Evolutionary conservation across 2,329 filamentous ascomycete genomes (phyloP).

Genomic region (Neonectria faginata): DNA sequence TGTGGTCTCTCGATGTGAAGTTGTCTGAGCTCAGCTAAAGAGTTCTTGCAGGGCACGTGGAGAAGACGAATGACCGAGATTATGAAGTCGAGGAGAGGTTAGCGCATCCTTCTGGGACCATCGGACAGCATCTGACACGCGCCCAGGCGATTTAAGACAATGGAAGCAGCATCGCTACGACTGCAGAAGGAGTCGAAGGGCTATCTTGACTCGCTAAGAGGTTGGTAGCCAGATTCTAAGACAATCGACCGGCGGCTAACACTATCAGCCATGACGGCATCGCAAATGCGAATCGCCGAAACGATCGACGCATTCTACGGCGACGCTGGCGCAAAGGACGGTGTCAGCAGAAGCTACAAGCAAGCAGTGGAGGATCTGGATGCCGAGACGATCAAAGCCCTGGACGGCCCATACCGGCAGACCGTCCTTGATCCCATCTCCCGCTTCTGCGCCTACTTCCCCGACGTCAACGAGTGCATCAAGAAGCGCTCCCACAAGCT

Average conservation of each 20-base stretch:
- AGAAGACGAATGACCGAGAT: constrained; percentile 98
- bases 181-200: constrained; percentile 98
- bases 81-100: constrained; percentile 97
- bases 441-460: constrained; percentile 97
- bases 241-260: constrained; percentile 29
- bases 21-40: constrained; percentile 26
- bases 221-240: constrained; percentile 54
- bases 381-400: constrained; percentile 96
- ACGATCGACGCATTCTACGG: constrained; percentile 99
- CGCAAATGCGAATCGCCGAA: constrained; percentile 98
- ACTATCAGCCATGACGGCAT: constrained; percentile 91
- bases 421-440: constrained; percentile 97
- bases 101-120: constrained; percentile 16
- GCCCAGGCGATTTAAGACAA: constrained; percentile 89
- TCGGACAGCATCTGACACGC: constrained; percentile 36
- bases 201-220: constrained; percentile 94
- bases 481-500: constrained; percentile 99
- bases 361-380: constrained; percentile 98
- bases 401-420: constrained; percentile 93
- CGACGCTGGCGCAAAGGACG: constrained; percentile 92
- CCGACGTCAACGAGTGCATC: constrained; percentile 98
- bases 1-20: constrained; percentile 38
- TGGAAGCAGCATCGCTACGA: constrained; percentile 92
- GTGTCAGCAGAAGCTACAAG: constrained; percentile 96
- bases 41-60: constrained; percentile 79